Base-by-base conservation (phyloP, 176 grass and related monocot species). In the Thalia dealbata region DNA sequence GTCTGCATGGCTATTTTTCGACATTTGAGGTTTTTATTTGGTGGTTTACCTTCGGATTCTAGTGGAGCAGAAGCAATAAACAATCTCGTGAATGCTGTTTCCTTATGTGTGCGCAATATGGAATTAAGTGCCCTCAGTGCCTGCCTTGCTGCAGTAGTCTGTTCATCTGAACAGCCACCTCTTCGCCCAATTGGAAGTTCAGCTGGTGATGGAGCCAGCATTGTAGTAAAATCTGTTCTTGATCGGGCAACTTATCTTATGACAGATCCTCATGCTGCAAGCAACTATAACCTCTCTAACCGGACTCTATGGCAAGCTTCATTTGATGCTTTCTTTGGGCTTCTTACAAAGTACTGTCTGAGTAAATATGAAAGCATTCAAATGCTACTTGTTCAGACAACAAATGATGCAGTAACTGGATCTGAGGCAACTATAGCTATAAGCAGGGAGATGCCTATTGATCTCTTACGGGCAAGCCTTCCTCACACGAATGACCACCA, bases 1-100 rank as follows among this genome's bases (percentile, higher is more conserved):
- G 90, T 91, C 21, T 95, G 95, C 82, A 95, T 99, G 95, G 90
- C 85, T 64, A 91, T 99, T 79, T 99, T 92, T 78, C 83, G 95
- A 73, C 95, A 99, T 73, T 63, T 99, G 72, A 85, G 95, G 68
- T 91, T 85, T 72, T 83, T 99, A 82, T 99, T 99, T 83, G 90
- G 95, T 59, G 85, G 88, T 80, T 89, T 99, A 42, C 80, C 95
- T 75, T 76, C 81, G 19, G 90, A 91, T 72, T 70, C 83, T 12
- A 84, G 76, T 73, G 85, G 90, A 74, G 90, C 95, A 79, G 95
- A 95, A 73, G 93, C 86, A 45, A 87, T 78, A 79, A 78, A 79
- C 79, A 78, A 80, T 76, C 85, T 99, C 46, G 83, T 86, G 7
- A 91, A 78, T 71, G 83, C 81, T 74, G 88, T 89, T 76, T 83